Base-by-base conservation (phyloP, 2,329 filamentous ascomycete species). In the Penicillium fuscoglaucum region DNA sequence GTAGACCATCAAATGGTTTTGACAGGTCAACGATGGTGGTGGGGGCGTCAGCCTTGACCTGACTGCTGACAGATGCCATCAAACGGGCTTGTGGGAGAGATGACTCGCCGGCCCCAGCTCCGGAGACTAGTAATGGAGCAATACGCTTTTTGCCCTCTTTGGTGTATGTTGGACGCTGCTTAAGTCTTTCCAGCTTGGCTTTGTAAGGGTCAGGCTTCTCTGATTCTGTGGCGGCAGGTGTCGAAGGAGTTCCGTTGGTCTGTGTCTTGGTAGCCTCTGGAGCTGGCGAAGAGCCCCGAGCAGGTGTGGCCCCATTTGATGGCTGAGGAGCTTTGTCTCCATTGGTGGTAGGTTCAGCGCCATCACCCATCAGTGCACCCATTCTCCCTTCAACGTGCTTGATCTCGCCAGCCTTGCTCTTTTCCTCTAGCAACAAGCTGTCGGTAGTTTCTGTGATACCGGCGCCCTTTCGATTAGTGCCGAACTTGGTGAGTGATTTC, bases 121-220 rank as follows among this genome's bases (percentile, higher is more conserved):
- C 92, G 0, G 93, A 96, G 7, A 99, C 91, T 13, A 99, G 82
- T 63, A 99, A 81, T 1, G 95, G 95, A 4, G 92, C 90, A 55
- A 99, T 93, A 55, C 95, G 86, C 78, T 99, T 99, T 78, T 95
- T 98, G 31, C 95, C 95, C 65, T 99, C 93, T 73, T 97, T 98
- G 0, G 91, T 96, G 60, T 97, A 88, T 0, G 93, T 97, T 4
- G 98, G 93, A 52, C 95, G 85, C 61, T 93, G 91, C 76, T 98
- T 98, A 63, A 98, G 77, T 61, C 84, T 84, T 65, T 89, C 86
- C 4, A 89, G 73, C 65, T 86, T 85, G 17, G 79, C 82, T 58
- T 80, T 78, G 63, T 83, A 84, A 12, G 82, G 80, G 65, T 89
- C 85, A 3, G 73, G 72, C 60, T 77, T 77, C 29, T 73, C 69